Percentiles rank a stretch among this genome's conserved stretches.
Evolutionary conservation across 2,329 filamentous ascomycete genomes (phyloP).

Genomic region (Aspergillus ustus): DNA sequence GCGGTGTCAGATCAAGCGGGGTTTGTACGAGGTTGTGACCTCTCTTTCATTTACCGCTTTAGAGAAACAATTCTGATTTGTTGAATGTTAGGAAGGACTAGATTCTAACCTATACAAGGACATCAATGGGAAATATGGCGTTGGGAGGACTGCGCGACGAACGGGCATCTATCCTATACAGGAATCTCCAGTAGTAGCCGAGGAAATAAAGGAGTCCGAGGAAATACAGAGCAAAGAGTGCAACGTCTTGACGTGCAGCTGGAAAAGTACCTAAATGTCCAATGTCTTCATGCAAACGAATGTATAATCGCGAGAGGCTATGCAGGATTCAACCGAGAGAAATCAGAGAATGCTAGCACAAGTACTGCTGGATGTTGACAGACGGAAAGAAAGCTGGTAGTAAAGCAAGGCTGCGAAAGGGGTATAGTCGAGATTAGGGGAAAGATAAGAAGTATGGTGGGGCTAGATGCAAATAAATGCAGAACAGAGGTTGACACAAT

Average conservation of each 20-base stretch:
- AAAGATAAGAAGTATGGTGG: slow-evolving; percentile 9
- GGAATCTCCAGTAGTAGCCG: not conserved
- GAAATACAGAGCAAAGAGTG: not conserved
- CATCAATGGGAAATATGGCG: not conserved
- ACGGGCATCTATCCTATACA: not conserved
- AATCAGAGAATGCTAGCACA: not conserved
- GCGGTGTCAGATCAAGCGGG: not conserved
- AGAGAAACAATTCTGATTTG: not conserved
- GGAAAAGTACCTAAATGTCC: not conserved
- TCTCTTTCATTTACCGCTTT: not conserved
- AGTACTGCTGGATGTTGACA: not conserved
- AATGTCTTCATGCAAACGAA: not conserved
- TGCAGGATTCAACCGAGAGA: slow-evolving; percentile 5
- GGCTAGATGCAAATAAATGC: slow-evolving; percentile 20
- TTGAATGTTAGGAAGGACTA: not conserved
- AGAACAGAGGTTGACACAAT: not conserved
- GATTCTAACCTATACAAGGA: not conserved
- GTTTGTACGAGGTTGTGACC: not conserved
- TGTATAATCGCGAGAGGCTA: not conserved
- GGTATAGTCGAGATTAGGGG: slow-evolving; percentile 20
- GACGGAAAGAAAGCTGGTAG: not conserved
- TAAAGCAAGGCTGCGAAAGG: slow-evolving; percentile 18
- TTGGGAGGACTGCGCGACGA: not conserved
- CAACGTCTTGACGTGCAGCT: not conserved
- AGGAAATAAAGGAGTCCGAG: not conserved